These are phyloP conservation scores for Phytophthora europaea DNA, from an alignment of 352 stramenopile genomes.

Conservation along the genomic window DNA sequence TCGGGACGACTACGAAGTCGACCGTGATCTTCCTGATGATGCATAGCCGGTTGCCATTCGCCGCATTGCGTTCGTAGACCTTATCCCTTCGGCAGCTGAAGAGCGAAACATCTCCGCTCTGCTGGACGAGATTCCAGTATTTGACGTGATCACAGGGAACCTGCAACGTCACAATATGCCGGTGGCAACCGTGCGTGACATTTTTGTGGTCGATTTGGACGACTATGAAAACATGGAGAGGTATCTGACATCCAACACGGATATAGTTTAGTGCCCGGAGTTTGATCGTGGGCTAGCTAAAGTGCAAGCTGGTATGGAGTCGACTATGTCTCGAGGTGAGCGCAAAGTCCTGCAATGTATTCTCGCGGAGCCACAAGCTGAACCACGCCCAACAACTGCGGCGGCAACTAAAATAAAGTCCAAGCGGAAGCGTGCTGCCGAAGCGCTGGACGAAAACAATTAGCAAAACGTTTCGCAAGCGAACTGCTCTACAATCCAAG, in stretches of 20 bases:
- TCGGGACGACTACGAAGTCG: background rate
- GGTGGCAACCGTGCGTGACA: background rate
- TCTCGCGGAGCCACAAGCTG: background rate
- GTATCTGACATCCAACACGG: background rate
- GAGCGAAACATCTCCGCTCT: conserved; percentile 4
- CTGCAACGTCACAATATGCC: background rate
- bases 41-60: conserved; percentile 4
- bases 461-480: background rate
- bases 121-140: background rate
- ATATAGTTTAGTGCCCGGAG: background rate
- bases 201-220: background rate
- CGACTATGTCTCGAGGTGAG: background rate
- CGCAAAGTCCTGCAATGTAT: background rate
- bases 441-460: background rate
- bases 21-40: conserved; percentile 7
- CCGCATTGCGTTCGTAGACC: background rate
- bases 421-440: background rate
- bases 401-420: background rate
- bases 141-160: conserved; percentile 5
- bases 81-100: conserved; percentile 5
- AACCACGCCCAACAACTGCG: background rate
- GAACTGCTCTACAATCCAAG: background rate
- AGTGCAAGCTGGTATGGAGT: background rate
- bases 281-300: background rate
- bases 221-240: background rate